A percentile compares a stretch with the other conserved stretches of the same genome.
Evolutionary conservation across 768 basidiomycete genomes (phyloP).

Genomic region (Macrocybe gigantea): DNA sequence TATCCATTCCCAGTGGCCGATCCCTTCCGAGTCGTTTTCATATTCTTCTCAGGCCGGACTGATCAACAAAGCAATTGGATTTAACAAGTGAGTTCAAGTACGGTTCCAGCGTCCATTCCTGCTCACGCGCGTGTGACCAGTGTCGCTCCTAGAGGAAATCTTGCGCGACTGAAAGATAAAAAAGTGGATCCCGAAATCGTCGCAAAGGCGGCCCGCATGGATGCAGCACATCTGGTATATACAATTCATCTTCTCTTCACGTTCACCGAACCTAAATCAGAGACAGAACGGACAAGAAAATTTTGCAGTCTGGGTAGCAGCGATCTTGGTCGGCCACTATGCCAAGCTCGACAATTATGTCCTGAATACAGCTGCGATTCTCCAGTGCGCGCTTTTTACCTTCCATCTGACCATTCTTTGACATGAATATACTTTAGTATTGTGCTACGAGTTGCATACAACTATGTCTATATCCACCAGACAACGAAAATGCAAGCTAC

Average conservation of each 20-base stretch:
- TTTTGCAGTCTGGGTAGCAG: slow-evolving; percentile 21
- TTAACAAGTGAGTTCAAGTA: slow-evolving; percentile 3
- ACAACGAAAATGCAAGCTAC: slow-evolving; percentile 5
- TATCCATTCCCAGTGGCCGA: background rate
- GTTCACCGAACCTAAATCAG: background rate
- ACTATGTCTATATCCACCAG: slow-evolving; percentile 24
- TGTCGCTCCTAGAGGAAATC: slow-evolving; percentile 13
- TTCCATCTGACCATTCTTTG: slow-evolving; percentile 6
- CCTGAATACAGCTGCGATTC: slow-evolving; percentile 24
- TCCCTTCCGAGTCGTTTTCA: background rate
- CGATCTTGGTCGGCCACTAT: slow-evolving; percentile 10
- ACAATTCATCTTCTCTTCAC: background rate
- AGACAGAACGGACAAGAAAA: slow-evolving; percentile 23
- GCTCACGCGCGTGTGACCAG: slow-evolving; percentile 1
- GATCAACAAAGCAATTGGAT: background rate
- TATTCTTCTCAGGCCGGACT: background rate
- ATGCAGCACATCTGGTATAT: slow-evolving; percentile 16
- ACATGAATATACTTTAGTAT: slow-evolving; percentile 10
- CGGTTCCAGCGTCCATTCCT: background rate
- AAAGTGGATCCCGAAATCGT: slow-evolving; percentile 11
- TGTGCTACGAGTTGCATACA: slow-evolving; percentile 18
- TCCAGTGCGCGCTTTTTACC: background rate
- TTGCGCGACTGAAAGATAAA: slow-evolving; percentile 11
- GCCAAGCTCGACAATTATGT: slow-evolving; percentile 10
- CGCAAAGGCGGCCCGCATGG: slow-evolving; percentile 13